phyloP scores from a whole-genome alignment of 1,139 yeast genomes.

The Saccharomyces pastorianus region DNA sequence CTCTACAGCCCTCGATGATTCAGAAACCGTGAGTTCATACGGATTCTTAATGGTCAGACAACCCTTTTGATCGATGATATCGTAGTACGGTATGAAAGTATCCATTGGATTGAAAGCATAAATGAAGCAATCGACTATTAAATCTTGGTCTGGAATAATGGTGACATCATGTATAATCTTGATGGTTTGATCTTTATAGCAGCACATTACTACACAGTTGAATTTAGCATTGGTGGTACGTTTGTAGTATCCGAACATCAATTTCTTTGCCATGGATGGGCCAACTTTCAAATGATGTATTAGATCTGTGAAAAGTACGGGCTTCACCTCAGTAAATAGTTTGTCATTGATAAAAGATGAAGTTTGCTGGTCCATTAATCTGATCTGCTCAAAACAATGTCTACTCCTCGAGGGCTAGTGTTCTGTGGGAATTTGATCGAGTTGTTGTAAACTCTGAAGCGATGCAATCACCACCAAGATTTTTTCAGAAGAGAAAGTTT shows the following conservation, averaged over 20 bases:
- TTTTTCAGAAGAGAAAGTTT: background rate
- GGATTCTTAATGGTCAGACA: conserved; percentile 20
- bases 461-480: background rate
- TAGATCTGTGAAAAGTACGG: conserved; percentile 28
- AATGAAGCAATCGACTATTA: conserved; percentile 26
- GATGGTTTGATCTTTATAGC: conserved; percentile 15
- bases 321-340: conserved; percentile 20
- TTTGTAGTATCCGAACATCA: conserved; percentile 26
- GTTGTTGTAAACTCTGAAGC: too few species aligned
- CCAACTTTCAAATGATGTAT: conserved; percentile 21
- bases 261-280: conserved; percentile 22
- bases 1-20: background rate
- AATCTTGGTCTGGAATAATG: conserved; percentile 6
- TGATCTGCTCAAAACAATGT: too few species aligned
- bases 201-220: conserved; percentile 25
- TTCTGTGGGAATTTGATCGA: too few species aligned
- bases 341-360: conserved; percentile 14
- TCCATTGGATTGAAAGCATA: conserved; percentile 30
- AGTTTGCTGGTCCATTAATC: conserved; percentile 1
- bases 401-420: too few species aligned
- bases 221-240: conserved; percentile 19
- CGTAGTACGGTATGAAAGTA: conserved; percentile 21
- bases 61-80: conserved; percentile 15
- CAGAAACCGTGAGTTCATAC: conserved; percentile 6
- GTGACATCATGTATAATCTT: conserved; percentile 19